These are phyloP conservation scores for Sindora glabra DNA, from an alignment of 306 rosid species.

Conservation along the genomic window DNA sequence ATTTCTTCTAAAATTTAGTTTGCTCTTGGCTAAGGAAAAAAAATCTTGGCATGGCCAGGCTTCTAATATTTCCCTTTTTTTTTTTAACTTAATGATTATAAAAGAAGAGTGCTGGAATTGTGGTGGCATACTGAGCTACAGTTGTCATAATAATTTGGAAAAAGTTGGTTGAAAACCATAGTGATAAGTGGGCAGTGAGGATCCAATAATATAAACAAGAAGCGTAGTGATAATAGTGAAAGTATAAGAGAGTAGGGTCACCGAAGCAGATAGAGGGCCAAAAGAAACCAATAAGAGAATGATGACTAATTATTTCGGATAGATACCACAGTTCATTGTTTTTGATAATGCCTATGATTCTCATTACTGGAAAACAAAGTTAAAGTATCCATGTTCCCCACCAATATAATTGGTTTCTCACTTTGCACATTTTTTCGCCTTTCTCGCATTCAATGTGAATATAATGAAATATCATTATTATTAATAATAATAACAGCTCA, in stretches of 20 bases:
- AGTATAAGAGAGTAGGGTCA: conserved; percentile 58
- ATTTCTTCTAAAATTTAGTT: no score
- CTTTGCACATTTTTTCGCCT: conserved; percentile 39
- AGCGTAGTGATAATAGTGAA: conserved; percentile 51
- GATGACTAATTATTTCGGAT: conserved; percentile 76
- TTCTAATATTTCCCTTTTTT: no score
- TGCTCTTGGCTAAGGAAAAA: no score
- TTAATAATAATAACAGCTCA: conserved; percentile 12
- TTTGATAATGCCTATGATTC: no score
- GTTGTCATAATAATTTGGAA: conserved; percentile 34
- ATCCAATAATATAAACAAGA: conserved; percentile 31
- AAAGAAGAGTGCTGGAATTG: neutral
- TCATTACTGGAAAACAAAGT: conserved; percentile 66
- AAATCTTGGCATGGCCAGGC: no score
- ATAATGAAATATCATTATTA: neutral
- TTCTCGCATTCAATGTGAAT: conserved; percentile 27
- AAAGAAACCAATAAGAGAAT: conserved; percentile 57
- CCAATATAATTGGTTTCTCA: conserved; percentile 38
- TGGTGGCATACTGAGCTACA: conserved; percentile 2
- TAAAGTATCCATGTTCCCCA: conserved; percentile 58
- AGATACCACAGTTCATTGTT: conserved; percentile 74
- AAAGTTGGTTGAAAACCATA: conserved; percentile 31
- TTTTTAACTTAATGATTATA: no score
- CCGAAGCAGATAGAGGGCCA: conserved; percentile 36
- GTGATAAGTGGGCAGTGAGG: conserved; percentile 49